These are phyloP conservation scores for Eimeria maxima DNA, from an alignment of 169 alveolate species.

Conservation along the genomic window DNA sequence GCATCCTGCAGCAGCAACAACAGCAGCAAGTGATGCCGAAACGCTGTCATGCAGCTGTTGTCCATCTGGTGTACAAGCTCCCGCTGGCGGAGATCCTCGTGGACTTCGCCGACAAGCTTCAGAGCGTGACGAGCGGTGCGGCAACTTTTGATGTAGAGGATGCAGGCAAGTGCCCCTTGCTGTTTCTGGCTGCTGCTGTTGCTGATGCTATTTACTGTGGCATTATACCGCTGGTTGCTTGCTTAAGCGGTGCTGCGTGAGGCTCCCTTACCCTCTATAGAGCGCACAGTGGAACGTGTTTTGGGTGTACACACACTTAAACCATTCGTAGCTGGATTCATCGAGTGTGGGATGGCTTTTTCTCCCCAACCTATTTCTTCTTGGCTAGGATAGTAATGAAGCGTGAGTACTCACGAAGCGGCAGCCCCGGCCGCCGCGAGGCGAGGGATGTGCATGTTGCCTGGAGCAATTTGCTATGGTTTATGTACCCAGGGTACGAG, in stretches of 20 bases:
- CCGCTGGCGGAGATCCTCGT: conserved; percentile 96
- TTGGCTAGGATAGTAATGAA: too few species aligned
- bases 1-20: conserved; percentile 24
- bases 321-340: neutral
- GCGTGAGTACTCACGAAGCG: too few species aligned
- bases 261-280: neutral
- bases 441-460: neutral
- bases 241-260: neutral
- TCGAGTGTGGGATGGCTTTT: neutral
- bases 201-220: conserved; percentile 5
- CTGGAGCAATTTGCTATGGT: neutral
- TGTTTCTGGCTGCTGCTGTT: conserved; percentile 26
- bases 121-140: conserved; percentile 94
- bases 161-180: conserved; percentile 59
- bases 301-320: neutral
- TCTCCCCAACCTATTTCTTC: too few species aligned
- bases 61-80: conserved; percentile 90
- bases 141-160: conserved; percentile 82
- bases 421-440: neutral
- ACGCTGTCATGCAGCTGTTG: neutral
- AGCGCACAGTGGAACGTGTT: neutral
- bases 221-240: neutral
- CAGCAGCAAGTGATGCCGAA: neutral
- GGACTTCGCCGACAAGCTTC: conserved; percentile 95
- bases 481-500: conserved; percentile 42